A percentile compares a stretch with the other conserved stretches of the same genome.
Evolutionary conservation across 495 filamentous ascomycete genomes (phyloP).

Genomic region (Copromyces sp.): DNA sequence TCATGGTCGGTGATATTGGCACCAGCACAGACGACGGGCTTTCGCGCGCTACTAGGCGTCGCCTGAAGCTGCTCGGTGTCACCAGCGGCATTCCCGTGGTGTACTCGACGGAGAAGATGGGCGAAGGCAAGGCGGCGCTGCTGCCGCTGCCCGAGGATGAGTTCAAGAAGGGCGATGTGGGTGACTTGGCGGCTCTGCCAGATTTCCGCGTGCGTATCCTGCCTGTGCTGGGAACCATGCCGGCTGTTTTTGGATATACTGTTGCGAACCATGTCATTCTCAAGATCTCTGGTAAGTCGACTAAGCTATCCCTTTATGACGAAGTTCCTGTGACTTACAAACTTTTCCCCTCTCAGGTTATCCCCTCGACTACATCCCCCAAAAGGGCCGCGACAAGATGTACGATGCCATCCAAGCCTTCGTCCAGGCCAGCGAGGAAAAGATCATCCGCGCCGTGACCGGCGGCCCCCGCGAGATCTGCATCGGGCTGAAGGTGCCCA

Average conservation of each 20-base stretch:
- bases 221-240: slow-evolving; percentile 94
- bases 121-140: slow-evolving; percentile 82
- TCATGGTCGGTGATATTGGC: slow-evolving; percentile 88
- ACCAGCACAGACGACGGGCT: slow-evolving; percentile 82
- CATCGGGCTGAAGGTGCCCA: slow-evolving; percentile 61
- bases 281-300: slow-evolving; percentile 47
- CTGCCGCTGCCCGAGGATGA: slow-evolving; percentile 83
- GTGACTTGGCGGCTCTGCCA: slow-evolving; percentile 76
- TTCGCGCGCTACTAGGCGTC: slow-evolving; percentile 70
- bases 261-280: slow-evolving; percentile 87
- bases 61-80: slow-evolving; percentile 71
- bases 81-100: slow-evolving; percentile 78
- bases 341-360: slow-evolving; percentile 43
- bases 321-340: not conserved
- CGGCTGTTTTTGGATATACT: slow-evolving; percentile 85
- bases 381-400: slow-evolving; percentile 80
- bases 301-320: not conserved
- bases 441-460: slow-evolving; percentile 44
- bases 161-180: slow-evolving; percentile 75
- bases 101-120: slow-evolving; percentile 86
- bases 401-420: slow-evolving; percentile 69
- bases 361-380: slow-evolving; percentile 69
- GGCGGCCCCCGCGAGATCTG: slow-evolving; percentile 46
- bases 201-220: slow-evolving; percentile 92
- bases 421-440: slow-evolving; percentile 68